Conservation (phyloP, 139 green algal genomes). For the Picochlorum sp. region DNA sequence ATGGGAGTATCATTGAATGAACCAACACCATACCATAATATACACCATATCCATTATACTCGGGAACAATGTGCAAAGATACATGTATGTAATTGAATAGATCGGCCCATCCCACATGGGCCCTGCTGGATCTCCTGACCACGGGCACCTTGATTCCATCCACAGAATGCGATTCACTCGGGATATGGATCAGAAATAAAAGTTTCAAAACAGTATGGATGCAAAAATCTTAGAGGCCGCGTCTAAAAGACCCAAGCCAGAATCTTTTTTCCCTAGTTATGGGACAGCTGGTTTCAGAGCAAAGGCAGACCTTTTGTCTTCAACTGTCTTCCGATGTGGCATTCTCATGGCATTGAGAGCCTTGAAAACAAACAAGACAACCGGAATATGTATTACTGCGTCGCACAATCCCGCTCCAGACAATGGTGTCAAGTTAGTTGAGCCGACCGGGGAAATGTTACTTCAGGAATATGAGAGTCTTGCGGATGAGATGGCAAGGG, state of each 20-base stretch:
- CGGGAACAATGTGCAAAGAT: too few relatives aligned
- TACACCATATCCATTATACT: too few relatives aligned
- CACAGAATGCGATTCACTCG: too few relatives aligned
- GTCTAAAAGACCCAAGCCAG: conserved; percentile 22
- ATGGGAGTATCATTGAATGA: too few relatives aligned
- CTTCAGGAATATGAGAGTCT: conserved; percentile 38
- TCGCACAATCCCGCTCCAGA: conserved; percentile 89
- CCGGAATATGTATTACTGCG: conserved; percentile 92
- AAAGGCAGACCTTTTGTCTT: conserved; percentile 53
- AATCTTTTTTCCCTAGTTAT: conserved; percentile 53
- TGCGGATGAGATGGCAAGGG: conserved; percentile 67
- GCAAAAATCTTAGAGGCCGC: conserved; percentile 4
- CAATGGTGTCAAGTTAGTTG: conserved; percentile 95
- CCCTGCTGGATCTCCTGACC: too few relatives aligned
- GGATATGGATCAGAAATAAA: too few relatives aligned
- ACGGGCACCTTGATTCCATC: too few relatives aligned
- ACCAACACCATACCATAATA: too few relatives aligned
- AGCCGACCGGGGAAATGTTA: conserved; percentile 76
- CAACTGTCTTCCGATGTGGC: conserved; percentile 80
- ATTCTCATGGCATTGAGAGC: conserved; percentile 67
- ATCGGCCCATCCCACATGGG: too few relatives aligned
- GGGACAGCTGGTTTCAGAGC: conserved; percentile 90
- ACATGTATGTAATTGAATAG: too few relatives aligned
- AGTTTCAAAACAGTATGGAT: neutral
- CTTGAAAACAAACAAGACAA: conserved; percentile 24